phyloP scores from a whole-genome alignment of 768 basidiomycete species.

The Tremella mesenterica region DNA sequence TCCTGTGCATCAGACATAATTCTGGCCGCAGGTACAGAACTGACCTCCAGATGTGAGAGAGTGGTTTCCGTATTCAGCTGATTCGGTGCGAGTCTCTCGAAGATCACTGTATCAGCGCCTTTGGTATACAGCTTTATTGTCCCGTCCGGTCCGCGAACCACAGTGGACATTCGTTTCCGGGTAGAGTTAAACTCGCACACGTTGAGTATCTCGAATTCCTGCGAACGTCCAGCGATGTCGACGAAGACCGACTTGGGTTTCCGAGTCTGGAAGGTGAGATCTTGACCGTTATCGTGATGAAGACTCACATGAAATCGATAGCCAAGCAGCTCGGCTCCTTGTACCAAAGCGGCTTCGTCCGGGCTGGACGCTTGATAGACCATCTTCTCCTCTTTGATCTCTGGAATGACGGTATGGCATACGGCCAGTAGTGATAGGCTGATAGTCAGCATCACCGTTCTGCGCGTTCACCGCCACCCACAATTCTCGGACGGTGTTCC shows the following conservation, averaged over 20 bases:
- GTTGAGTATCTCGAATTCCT: constrained; percentile 85
- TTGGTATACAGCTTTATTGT: constrained; percentile 92
- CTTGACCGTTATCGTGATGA: neutral
- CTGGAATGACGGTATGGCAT: constrained; percentile 97
- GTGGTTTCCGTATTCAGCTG: constrained; percentile 78
- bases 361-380: constrained; percentile 94
- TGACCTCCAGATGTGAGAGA: constrained; percentile 77
- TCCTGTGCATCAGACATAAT: constrained; percentile 49
- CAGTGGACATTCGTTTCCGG: constrained; percentile 93
- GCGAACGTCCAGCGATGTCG: constrained; percentile 59
- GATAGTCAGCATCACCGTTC: constrained; percentile 50
- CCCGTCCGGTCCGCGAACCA: constrained; percentile 78
- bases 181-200: constrained; percentile 99
- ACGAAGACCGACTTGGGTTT: constrained; percentile 95
- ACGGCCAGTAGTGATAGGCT: constrained; percentile 72
- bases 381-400: constrained; percentile 75
- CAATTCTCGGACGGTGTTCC: constrained; percentile 41
- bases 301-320: constrained; percentile 85
- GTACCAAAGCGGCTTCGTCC: constrained; percentile 91
- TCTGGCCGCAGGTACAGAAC: constrained; percentile 1
- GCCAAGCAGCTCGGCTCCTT: constrained; percentile 82
- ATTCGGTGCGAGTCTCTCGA: constrained; percentile 71
- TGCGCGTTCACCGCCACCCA: constrained; percentile 44
- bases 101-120: constrained; percentile 94
- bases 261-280: constrained; percentile 55